Evolutionary conservation across 805 yeast genomes (phyloP), one percentile per base, ranked within the genome.

Genomic region (Nakazawaea ernobii): DNA sequence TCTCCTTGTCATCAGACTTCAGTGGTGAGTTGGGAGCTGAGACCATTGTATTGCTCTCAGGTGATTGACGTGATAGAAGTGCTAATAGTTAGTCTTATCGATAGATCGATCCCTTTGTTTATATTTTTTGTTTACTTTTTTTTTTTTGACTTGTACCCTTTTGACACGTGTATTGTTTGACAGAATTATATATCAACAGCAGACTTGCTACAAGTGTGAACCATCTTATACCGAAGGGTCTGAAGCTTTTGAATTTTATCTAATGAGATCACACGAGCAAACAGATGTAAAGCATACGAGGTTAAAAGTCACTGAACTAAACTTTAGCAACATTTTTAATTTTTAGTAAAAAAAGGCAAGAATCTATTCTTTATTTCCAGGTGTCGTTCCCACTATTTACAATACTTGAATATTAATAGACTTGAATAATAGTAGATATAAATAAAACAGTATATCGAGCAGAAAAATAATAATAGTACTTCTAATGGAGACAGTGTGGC

Each of bases 21-120:
- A 27, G 8, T 14, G 49, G 49, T 39, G 52, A 53, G 30, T 28
- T 43, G 2, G 51, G 54, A 43, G 49, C 52, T 42, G 46, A 49
- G 37, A 32, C 52, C 52, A 37, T 50, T 40, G 27, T 48, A 37
- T 50, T 40, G 27, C 46, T 48, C 27, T 42, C 36, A 28, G 24
- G 5, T 20, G 24, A 20, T 20, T 20, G 24, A 5, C 24, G 47
- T 43, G 42, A 46, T 53, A 35, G 42, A 47, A 29, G 42, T 35
- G 32, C 45, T 41, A 13, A 49, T 50, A 26, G 44, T 50, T 17
- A 42, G 47, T 37, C n/a, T n/a, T n/a, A 39, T 48, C 11, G 27
- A 30, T 13, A 48, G 32, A 10, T 30, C 13, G n/a, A 30, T 33
- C 17, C 36, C 36, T 33, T 33, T 33, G 36, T 33, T 33, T 32